phyloP scores from a whole-genome alignment of 805 yeast species.

The Candida palmyrensis region DNA sequence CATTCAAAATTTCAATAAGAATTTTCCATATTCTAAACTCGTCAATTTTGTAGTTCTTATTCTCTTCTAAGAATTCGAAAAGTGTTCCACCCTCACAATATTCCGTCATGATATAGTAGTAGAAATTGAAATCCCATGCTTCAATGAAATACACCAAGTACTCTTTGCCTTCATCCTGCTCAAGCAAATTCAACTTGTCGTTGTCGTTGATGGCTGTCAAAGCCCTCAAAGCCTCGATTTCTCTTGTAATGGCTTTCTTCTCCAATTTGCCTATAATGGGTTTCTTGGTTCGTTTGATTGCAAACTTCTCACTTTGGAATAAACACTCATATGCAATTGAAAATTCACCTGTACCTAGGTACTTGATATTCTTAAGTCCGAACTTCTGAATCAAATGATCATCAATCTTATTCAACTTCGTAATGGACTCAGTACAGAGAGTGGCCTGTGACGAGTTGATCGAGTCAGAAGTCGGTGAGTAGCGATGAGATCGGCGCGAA shows the following conservation, averaged over 20 bases:
- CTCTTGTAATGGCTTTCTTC: conserved; percentile 60
- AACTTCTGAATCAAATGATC: conserved; percentile 44
- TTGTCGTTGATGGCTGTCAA: conserved; percentile 34
- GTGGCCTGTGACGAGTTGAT: conserved; percentile 18
- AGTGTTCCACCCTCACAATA: conserved; percentile 92
- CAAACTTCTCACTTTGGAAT: conserved; percentile 64
- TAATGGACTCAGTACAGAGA: conserved; percentile 6
- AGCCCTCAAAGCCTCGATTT: conserved; percentile 62
- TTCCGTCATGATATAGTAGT: conserved; percentile 88
- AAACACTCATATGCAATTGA: conserved; percentile 82
- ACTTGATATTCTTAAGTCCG: conserved; percentile 52
- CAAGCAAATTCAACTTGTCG: conserved; percentile 25
- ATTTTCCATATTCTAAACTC: conserved; percentile 99
- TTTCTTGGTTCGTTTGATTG: conserved; percentile 81
- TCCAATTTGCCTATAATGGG: conserved; percentile 50
- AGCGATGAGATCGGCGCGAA: conserved; percentile 3
- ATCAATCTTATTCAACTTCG: conserved; percentile 20
- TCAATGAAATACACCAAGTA: conserved; percentile 74
- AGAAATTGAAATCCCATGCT: conserved; percentile 77
- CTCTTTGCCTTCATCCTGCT: conserved; percentile 62
- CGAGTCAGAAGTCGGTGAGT: conserved; percentile 10
- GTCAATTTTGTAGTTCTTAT: conserved; percentile 71
- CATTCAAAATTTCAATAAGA: conserved; percentile 74
- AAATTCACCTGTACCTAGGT: conserved; percentile 84
- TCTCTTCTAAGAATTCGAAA: conserved; percentile 72